Evolutionary conservation across 345 rosid genomes (phyloP), one percentile per base, ranked within the genome.

Genomic region (Hevea brasiliensis): DNA sequence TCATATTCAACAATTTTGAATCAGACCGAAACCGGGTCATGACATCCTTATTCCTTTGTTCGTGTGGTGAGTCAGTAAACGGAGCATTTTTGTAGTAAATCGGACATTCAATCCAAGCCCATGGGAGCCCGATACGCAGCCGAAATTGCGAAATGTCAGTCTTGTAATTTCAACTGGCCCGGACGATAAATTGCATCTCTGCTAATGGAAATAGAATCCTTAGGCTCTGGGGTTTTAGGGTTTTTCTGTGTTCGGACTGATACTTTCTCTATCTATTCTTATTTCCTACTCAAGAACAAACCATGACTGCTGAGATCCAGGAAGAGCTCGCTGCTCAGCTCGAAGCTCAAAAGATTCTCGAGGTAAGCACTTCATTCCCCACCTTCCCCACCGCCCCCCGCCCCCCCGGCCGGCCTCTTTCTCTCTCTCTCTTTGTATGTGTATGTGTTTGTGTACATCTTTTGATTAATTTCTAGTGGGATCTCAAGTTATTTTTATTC

Each of bases 261-360:
- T 0, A n/a, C 17, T 37, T 57, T 1, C n/a, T n/a, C 37, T 4
- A 32, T 32, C 3, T 59, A 2, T 7, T 67, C 13, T 29, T 17
- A 3, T 47, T 13, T 48, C 21, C 29, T 12, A 56, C 32, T 56
- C 62, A 24, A 51, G 20, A n/a, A 40, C 44, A 70, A 59, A 72
- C 47, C 80, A 91, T 91, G 97, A 85, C 96, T 75, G 86, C 91
- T 64, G 84, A 86, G 79, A 68, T 79, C 27, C 86, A 84, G 68
- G 96, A 85, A 79, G 91, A 87, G 78, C 79, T 88, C 76, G 90
- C 90, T 0, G 85, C 89, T 11, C 88, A 87, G 68, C 84, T 90
- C 37, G 93, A 86, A 62, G 77, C 84, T 60, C 90, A 89, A 54
- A 90, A 87, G 79, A 73, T 65, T 18, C 85, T 89, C 45, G 85